Evolutionary conservation across 2,329 filamentous ascomycete species (phyloP).

Genomic region (Apiospora hydei): DNA sequence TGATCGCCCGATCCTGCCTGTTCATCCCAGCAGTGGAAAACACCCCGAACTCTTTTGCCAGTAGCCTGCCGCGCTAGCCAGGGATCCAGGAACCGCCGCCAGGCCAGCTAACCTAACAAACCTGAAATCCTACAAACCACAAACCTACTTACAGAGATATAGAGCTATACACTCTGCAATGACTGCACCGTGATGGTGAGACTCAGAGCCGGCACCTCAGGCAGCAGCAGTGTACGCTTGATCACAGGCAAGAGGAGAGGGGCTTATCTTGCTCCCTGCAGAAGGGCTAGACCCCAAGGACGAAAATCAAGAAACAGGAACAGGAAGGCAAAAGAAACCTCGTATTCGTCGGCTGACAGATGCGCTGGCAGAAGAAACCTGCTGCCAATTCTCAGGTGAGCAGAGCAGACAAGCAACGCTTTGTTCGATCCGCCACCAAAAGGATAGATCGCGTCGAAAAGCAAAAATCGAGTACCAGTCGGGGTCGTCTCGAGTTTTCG

Average conservation of each 20-base stretch:
- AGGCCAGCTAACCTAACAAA: not conserved
- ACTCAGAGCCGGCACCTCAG: not conserved
- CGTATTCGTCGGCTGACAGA: not conserved
- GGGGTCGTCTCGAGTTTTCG: not conserved
- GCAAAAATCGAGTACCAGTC: conserved; percentile 8
- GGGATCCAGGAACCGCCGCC: conserved; percentile 15
- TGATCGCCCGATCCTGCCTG: conserved; percentile 10
- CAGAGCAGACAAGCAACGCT: not conserved
- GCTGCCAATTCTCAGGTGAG: not conserved
- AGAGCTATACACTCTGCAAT: not conserved
- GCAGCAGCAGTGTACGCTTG: not conserved
- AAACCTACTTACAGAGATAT: not conserved
- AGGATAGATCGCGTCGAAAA: not conserved
- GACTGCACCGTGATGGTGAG: not conserved
- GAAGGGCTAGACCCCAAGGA: not conserved
- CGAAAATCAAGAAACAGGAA: not conserved
- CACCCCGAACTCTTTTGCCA: conserved; percentile 8
- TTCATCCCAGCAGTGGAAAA: not conserved
- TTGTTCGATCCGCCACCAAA: not conserved
- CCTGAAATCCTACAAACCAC: conserved; percentile 4
- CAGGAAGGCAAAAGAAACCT: not conserved
- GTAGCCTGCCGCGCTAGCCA: not conserved
- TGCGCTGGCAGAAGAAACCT: not conserved
- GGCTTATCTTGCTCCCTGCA: not conserved
- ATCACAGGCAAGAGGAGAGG: not conserved